Evolutionary conservation across 768 basidiomycete species (phyloP).

Genomic region (Leucosporidium scottii): DNA sequence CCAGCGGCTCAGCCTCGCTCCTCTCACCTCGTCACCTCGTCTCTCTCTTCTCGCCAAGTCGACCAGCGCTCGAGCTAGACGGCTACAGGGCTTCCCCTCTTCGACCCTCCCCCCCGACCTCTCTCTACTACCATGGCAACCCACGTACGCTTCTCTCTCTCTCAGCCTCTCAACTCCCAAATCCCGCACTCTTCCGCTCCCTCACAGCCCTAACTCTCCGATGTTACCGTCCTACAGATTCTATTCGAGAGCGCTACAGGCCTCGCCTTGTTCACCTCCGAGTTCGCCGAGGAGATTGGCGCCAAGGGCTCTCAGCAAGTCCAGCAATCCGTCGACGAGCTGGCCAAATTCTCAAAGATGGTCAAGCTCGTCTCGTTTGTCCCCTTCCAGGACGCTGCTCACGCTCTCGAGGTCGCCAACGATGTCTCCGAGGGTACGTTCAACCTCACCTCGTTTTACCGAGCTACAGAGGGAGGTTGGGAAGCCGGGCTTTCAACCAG

Average conservation of each 20-base stretch:
- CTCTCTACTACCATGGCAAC: slow-evolving; percentile 19
- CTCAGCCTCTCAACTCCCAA: neutral
- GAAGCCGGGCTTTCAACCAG: no score
- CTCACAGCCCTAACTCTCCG: neutral
- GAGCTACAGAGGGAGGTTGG: no score
- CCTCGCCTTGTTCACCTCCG: slow-evolving; percentile 84
- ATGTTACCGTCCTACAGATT: slow-evolving; percentile 54
- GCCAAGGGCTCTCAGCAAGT: slow-evolving; percentile 60
- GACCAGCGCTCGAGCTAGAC: no score
- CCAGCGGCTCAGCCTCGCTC: no score
- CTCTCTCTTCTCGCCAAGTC: no score
- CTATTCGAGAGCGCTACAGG: slow-evolving; percentile 92
- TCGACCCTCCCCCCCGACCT: no score
- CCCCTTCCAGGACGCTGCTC: slow-evolving; percentile 61
- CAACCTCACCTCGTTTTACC: no score
- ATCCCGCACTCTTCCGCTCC: neutral
- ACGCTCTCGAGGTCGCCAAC: slow-evolving; percentile 77
- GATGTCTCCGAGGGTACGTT: slow-evolving; percentile 85
- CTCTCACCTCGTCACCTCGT: no score
- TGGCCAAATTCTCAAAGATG: slow-evolving; percentile 74
- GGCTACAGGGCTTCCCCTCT: no score
- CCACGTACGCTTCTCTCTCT: slow-evolving; percentile 15
- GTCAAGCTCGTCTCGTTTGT: slow-evolving; percentile 81
- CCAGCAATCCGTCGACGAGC: slow-evolving; percentile 55
- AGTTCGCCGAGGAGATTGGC: slow-evolving; percentile 79